These are phyloP conservation scores for Coleophoma cylindrospora DNA, from an alignment of 2,329 filamentous ascomycete species.

Conservation along the genomic window DNA sequence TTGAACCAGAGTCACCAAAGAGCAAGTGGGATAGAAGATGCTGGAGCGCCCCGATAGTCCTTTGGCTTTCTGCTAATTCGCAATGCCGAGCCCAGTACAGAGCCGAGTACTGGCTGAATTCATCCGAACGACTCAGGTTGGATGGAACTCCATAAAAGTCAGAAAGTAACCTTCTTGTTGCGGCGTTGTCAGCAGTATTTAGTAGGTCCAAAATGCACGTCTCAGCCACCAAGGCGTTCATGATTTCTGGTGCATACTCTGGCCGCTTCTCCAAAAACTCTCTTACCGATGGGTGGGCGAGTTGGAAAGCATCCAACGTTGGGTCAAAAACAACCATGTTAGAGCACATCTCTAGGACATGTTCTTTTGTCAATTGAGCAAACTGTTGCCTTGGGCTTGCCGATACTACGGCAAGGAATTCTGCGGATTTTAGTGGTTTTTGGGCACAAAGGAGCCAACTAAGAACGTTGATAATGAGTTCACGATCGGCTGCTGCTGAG, in stretches of 20 bases:
- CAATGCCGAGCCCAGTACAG: background rate
- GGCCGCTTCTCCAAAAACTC: constrained; percentile 7
- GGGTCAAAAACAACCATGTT: constrained; percentile 8
- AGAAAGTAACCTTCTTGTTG: background rate
- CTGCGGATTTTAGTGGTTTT: background rate
- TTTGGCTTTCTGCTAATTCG: background rate
- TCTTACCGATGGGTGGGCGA: constrained; percentile 10
- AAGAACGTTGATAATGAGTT: constrained; percentile 3
- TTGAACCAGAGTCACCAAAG: background rate
- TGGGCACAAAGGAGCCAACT: constrained; percentile 6
- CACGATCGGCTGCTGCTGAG: background rate
- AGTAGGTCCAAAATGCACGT: constrained; percentile 4
- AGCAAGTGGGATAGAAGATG: background rate
- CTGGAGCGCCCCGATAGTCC: background rate
- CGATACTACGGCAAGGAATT: constrained; percentile 7
- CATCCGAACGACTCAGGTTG: background rate
- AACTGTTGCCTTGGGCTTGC: background rate
- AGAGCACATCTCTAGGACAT: constrained; percentile 7
- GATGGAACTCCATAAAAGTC: background rate
- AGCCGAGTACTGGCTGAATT: background rate
- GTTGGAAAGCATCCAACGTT: constrained; percentile 7
- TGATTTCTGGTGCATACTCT: background rate
- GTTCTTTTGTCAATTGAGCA: background rate
- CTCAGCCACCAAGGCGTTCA: constrained; percentile 2
- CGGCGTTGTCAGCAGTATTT: background rate